These are phyloP conservation scores for Allium fistulosum DNA, from an alignment of 106 monocot genomes.

Conservation along the genomic window DNA sequence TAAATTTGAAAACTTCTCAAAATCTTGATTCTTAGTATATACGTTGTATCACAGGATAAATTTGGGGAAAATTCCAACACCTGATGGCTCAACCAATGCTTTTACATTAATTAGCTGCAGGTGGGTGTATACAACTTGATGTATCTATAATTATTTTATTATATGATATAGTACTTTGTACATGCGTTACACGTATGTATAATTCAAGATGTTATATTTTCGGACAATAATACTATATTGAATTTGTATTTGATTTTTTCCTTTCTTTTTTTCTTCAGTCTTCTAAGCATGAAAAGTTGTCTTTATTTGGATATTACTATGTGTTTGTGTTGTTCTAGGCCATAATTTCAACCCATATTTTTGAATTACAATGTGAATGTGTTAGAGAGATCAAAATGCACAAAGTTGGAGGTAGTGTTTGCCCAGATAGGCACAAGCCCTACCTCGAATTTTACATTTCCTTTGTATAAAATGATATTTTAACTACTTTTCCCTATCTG, in stretches of 20 bases:
- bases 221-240: no score
- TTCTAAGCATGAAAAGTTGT: not conserved
- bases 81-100: constrained; percentile 77
- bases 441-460: no score
- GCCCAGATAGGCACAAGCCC: no score
- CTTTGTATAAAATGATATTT: no score
- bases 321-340: no score
- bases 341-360: no score
- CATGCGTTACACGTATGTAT: not conserved
- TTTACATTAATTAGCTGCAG: constrained; percentile 80
- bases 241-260: not conserved
- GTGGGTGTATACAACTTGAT: constrained; percentile 50
- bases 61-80: constrained; percentile 80
- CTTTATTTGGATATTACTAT: not conserved
- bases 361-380: no score
- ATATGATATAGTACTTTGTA: not conserved
- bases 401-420: no score
- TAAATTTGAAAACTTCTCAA: constrained; percentile 3
- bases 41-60: constrained; percentile 74
- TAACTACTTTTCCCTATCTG: no score
- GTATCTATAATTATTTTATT: not conserved
- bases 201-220: not conserved
- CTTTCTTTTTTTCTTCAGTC: not conserved
- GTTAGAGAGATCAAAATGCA: no score
- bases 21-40: constrained; percentile 49